Evolutionary conservation across 257 asterid genomes (phyloP).

Genomic region (Nyctanthes arbortristis): DNA sequence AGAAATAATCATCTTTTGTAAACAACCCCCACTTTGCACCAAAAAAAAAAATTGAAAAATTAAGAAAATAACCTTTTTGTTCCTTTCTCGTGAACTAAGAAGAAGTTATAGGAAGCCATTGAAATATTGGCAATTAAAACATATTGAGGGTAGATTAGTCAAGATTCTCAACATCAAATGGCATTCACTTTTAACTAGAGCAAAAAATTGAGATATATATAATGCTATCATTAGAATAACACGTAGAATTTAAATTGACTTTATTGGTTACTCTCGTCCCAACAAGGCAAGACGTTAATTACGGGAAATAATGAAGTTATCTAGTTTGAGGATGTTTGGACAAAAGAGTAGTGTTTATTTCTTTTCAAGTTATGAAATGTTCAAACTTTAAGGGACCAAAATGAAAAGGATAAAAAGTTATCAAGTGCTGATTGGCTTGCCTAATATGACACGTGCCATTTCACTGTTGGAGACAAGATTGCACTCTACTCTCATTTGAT

Average conservation of each 20-base stretch:
- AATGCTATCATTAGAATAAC: background rate
- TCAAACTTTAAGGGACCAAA: constrained; percentile 27
- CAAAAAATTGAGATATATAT: background rate
- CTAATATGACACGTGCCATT: constrained; percentile 20
- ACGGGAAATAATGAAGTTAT: background rate
- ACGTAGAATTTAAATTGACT: background rate
- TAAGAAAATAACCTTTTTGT: too few relatives aligned
- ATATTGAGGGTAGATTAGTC: too few relatives aligned
- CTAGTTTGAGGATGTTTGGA: background rate
- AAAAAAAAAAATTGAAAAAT: too few relatives aligned
- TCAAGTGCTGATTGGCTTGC: background rate
- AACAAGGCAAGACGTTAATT: background rate
- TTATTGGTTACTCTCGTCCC: background rate
- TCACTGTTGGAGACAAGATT: constrained; percentile 15
- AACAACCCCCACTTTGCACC: too few relatives aligned
- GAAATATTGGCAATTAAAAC: background rate
- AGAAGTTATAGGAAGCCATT: too few relatives aligned
- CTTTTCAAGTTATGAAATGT: constrained; percentile 4
- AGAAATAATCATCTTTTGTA: too few relatives aligned
- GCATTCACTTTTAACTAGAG: too few relatives aligned
- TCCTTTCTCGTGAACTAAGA: too few relatives aligned
- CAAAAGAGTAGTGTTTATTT: background rate
- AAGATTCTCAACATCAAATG: too few relatives aligned
- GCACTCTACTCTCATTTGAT: constrained; percentile 11
- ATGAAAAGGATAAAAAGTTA: background rate